These are phyloP conservation scores for Aspergillus sp. DNA, from an alignment of 2,329 filamentous ascomycete genomes.

Conservation along the genomic window DNA sequence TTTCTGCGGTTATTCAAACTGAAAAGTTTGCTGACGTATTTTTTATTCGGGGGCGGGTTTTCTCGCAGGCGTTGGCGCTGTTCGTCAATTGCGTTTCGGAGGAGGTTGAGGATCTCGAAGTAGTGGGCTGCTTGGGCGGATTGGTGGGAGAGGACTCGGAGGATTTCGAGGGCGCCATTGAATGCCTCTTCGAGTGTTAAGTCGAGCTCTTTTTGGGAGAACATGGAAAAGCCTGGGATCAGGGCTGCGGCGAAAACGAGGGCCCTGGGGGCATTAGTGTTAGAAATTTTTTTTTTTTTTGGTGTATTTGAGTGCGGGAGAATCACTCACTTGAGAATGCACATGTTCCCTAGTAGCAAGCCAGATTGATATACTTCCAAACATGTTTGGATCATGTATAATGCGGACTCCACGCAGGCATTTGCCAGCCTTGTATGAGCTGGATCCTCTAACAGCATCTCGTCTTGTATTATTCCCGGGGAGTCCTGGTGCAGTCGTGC, in stretches of 20 bases:
- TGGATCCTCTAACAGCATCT: slow-evolving; percentile 26
- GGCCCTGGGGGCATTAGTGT: slow-evolving; percentile 36
- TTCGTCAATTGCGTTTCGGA: slow-evolving; percentile 48
- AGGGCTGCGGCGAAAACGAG: slow-evolving; percentile 59
- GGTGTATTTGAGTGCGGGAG: background rate
- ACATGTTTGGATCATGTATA: slow-evolving; percentile 58
- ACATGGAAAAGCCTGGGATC: slow-evolving; percentile 57
- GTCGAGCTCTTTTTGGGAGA: slow-evolving; percentile 50
- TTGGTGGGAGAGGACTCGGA: slow-evolving; percentile 49
- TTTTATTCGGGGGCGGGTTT: slow-evolving; percentile 29
- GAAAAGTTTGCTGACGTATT: slow-evolving; percentile 40
- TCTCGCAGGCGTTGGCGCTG: slow-evolving; percentile 36
- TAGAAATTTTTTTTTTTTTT: no score
- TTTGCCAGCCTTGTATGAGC: slow-evolving; percentile 45
- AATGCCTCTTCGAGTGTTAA: slow-evolving; percentile 46
- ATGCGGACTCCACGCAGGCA: slow-evolving; percentile 57
- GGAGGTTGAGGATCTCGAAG: slow-evolving; percentile 53
- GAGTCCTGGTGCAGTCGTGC: slow-evolving; percentile 25
- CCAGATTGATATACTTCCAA: slow-evolving; percentile 47
- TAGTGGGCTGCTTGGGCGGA: slow-evolving; percentile 61
- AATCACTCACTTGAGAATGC: slow-evolving; percentile 55
- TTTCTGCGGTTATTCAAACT: slow-evolving; percentile 25
- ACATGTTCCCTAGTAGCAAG: slow-evolving; percentile 56
- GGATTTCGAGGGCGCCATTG: slow-evolving; percentile 50
- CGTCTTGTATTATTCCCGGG: slow-evolving; percentile 15